phyloP scores from a whole-genome alignment of 768 basidiomycete species.

The Leccinum boreale region DNA sequence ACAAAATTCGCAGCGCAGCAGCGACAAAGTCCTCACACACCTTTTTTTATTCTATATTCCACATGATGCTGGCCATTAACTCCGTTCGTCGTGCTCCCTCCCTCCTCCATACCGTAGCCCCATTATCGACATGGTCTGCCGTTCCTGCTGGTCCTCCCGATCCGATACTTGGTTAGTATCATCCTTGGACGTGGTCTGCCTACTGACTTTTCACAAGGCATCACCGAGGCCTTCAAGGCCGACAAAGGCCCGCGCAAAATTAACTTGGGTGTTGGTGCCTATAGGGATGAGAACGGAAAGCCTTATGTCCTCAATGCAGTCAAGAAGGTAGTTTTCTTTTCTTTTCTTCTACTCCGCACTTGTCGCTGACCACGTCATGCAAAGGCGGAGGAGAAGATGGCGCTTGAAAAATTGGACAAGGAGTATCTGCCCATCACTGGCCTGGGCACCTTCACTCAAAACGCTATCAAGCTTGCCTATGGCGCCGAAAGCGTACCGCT shows the following conservation, averaged over 20 bases:
- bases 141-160: conserved; percentile 90
- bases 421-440: conserved; percentile 98
- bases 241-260: conserved; percentile 92
- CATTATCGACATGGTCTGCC: conserved; percentile 72
- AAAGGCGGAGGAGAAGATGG: conserved; percentile 76
- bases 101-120: conserved; percentile 37
- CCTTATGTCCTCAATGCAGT: conserved; percentile 91
- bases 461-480: conserved; percentile 88
- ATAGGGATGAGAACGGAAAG: conserved; percentile 91
- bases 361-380: conserved; percentile 1
- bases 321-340: conserved; percentile 56
- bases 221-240: conserved; percentile 96
- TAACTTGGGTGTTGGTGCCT: conserved; percentile 96
- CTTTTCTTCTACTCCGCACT: neutral
- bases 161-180: conserved; percentile 76
- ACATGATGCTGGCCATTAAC: conserved; percentile 39
- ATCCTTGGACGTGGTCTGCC: neutral
- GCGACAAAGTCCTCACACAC: neutral
- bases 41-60: neutral
- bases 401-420: conserved; percentile 72
- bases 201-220: conserved; percentile 44
- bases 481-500: conserved; percentile 76
- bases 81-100: conserved; percentile 50
- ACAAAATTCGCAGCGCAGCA: neutral
- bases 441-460: conserved; percentile 78